Evolutionary conservation across 1,284 basidiomycete species (phyloP), one percentile per base, ranked within the genome.

Genomic region (Fomitopsis palustris): DNA sequence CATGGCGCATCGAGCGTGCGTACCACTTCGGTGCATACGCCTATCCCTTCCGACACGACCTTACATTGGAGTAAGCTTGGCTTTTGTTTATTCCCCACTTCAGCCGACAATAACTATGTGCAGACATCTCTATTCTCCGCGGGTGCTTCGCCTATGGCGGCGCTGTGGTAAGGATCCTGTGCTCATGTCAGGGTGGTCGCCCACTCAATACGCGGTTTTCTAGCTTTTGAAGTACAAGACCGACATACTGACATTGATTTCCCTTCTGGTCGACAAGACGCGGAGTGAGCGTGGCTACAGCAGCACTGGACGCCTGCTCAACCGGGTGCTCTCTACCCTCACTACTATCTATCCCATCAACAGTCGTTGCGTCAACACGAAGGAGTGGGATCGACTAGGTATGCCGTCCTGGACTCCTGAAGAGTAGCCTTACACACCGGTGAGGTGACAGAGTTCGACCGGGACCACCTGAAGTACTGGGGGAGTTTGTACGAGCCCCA

Each of bases 1-100:
- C 86, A 94, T 62, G 97, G 97, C 1, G 96, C 97, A 0, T 96
- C 94, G n/a, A 93, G 92, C 60, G 81, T 89, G 37, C 81, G 94
- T 31, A 98, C 94, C 8, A 98, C 95, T 1, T 95, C 94, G 0
- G 87, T 86, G 6, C 85, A 90, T 63, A 82, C 86, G 19, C 90
- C 93, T 0, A 81, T 93, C 1, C 86, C 93, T 4, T 92, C 92
- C 6, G 96, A 99, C 69, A 95, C 94, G 1, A 90, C 93, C 1
- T 78, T 99, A 55, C 95, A 98, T 72, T 98, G 96, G 94, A 95
- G 91, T 92, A 68, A 72, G 91, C 76, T 45, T 41, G 21, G 38
- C 37, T 1, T 21, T 17, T 16, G 42, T n/a, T 33, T 60, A 52
- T 53, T 31, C 25, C 62, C 53, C 12, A 33, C 39, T 42, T 47